Evolutionary conservation across 108 stramenopile species (phyloP).

Genomic region (Cafeteria roenbergensis): DNA sequence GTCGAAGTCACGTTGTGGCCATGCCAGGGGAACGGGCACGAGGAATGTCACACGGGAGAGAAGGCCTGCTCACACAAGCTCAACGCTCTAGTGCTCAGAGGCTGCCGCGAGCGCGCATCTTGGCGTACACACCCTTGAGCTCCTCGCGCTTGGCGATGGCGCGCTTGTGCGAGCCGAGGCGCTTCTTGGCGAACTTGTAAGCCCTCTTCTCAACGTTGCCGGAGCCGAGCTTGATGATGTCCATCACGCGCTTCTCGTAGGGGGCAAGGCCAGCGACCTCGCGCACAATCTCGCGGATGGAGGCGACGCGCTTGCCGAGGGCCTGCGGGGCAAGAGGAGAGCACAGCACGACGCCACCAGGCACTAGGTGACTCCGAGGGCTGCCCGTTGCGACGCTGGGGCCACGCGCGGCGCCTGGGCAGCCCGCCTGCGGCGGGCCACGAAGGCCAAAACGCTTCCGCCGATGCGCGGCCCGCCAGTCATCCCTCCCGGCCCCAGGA

Average conservation of each 20-base stretch:
- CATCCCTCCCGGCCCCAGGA: no score
- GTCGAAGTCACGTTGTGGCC: not conserved
- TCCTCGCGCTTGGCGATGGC: conserved; percentile 93
- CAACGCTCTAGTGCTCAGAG: conserved; percentile 1
- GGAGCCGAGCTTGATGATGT: conserved; percentile 99
- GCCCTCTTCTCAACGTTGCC: conserved; percentile 88
- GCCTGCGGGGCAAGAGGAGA: no score
- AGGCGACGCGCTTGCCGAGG: conserved; percentile 55
- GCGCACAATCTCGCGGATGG: conserved; percentile 76
- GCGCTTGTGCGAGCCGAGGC: conserved; percentile 94
- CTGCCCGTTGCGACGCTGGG: no score
- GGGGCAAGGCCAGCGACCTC: conserved; percentile 93
- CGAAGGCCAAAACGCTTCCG: no score
- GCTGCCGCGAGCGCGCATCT: conserved; percentile 50
- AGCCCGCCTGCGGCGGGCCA: no score
- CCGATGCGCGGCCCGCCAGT: no score
- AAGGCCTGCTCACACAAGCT: not conserved
- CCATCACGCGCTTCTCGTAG: conserved; percentile 94
- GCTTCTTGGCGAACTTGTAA: conserved; percentile 98
- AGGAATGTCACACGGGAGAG: not conserved
- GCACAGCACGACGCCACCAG: no score
- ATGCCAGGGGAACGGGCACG: not conserved
- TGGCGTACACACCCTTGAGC: conserved; percentile 78
- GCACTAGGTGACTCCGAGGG: no score
- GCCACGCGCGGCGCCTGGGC: no score